Percentiles rank a stretch among this genome's conserved stretches.
Conservation (phyloP, 345 rosid species). For the Pistacia vera region DNA sequence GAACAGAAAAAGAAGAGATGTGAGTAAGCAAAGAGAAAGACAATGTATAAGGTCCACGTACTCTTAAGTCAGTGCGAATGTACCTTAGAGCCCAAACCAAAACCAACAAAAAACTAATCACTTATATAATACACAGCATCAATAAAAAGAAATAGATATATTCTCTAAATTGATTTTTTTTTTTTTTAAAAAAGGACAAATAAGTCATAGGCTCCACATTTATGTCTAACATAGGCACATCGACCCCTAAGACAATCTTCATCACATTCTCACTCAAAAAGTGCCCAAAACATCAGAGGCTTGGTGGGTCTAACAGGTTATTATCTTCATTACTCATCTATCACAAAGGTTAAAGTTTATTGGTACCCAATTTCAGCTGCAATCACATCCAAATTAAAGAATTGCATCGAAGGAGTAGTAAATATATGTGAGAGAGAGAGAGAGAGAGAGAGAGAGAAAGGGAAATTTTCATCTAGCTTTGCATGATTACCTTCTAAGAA, state of each 20-base stretch:
- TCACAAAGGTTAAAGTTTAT: background rate
- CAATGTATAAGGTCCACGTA: background rate
- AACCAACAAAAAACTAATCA: background rate
- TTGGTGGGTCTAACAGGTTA: slow-evolving; percentile 9
- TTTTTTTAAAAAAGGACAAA: no score
- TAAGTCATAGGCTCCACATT: background rate
- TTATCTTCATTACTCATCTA: background rate
- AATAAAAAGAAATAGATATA: no score
- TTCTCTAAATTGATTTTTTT: background rate
- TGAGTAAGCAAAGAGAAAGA: background rate
- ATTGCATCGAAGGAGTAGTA: background rate
- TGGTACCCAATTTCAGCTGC: background rate
- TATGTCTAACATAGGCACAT: background rate
- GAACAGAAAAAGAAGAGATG: no score
- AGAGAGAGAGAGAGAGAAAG: background rate
- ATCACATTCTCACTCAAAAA: background rate
- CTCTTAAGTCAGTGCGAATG: background rate
- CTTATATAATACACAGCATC: background rate
- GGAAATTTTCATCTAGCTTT: background rate
- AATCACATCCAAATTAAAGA: background rate
- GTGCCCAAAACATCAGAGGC: background rate
- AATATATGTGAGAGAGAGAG: background rate
- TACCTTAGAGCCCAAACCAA: background rate
- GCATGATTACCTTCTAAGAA: slow-evolving; percentile 63
- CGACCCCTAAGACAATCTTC: background rate